A percentile compares a stretch with the other conserved stretches of the same genome.
Conservation (phyloP, 208 protist genomes). For the Balamuthia mandrillaris region DNA sequence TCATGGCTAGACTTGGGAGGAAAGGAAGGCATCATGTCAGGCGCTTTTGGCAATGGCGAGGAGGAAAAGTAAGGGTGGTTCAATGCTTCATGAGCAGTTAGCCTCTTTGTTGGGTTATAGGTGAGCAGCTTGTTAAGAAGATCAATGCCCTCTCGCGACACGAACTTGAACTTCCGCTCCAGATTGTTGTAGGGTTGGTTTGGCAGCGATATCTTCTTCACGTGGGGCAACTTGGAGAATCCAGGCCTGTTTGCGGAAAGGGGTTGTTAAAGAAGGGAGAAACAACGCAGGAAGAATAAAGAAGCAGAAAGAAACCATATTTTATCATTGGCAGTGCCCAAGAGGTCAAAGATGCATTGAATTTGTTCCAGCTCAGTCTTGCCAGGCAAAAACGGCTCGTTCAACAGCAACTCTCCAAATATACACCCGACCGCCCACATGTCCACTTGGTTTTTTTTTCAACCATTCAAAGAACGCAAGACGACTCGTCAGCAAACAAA, state of each 20-base stretch:
- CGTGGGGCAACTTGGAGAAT: background rate
- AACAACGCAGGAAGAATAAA: background rate
- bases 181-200: constrained; percentile 26
- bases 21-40: constrained; percentile 38
- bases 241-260: background rate
- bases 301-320: background rate
- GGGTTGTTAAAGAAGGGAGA: background rate
- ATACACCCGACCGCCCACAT: constrained; percentile 77
- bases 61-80: constrained; percentile 19
- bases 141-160: background rate
- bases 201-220: background rate
- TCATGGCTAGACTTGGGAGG: constrained; percentile 32
- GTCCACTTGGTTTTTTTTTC: constrained; percentile 50
- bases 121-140: constrained; percentile 15
- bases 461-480: background rate
- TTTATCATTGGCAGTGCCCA: constrained; percentile 52
- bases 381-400: constrained; percentile 54
- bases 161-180: constrained; percentile 1
- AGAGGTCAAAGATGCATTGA: constrained; percentile 45
- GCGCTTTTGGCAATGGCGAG: constrained; percentile 28
- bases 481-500: background rate
- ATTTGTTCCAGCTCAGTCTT: constrained; percentile 46
- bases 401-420: constrained; percentile 66
- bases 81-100: constrained; percentile 20
- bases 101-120: constrained; percentile 25